These are phyloP conservation scores for Neonectria neomacrospora DNA, from an alignment of 2,329 filamentous ascomycete species.

Conservation along the genomic window DNA sequence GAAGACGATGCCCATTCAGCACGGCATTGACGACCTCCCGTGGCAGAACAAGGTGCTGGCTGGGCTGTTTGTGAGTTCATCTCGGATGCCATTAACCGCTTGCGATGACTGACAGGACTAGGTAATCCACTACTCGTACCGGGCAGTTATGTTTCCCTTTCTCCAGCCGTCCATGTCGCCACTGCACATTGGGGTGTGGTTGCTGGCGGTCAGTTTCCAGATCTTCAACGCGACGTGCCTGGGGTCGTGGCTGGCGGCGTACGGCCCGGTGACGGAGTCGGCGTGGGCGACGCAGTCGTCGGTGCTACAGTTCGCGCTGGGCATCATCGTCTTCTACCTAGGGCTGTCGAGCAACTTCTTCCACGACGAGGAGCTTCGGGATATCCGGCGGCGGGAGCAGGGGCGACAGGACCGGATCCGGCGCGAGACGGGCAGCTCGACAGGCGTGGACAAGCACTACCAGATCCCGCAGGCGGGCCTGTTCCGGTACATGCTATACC, in stretches of 20 bases:
- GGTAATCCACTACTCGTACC: conserved; percentile 90
- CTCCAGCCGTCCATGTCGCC: conserved; percentile 94
- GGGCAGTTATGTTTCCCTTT: conserved; percentile 83
- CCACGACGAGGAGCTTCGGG: conserved; percentile 89
- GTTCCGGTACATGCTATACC: conserved; percentile 85
- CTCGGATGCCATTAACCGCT: conserved; percentile 6
- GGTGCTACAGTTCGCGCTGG: conserved; percentile 65
- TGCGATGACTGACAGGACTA: conserved; percentile 46
- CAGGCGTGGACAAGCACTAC: conserved; percentile 77
- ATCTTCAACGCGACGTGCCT: conserved; percentile 81
- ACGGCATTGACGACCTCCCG: conserved; percentile 70
- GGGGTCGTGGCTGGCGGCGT: conserved; percentile 83
- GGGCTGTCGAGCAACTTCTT: conserved; percentile 85
- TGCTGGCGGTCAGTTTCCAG: conserved; percentile 77
- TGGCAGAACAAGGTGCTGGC: conserved; percentile 83
- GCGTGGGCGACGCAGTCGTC: conserved; percentile 59
- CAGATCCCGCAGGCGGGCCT: conserved; percentile 85
- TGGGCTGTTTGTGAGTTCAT: conserved; percentile 67
- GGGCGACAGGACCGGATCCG: conserved; percentile 59
- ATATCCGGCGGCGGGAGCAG: conserved; percentile 80
- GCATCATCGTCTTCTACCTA: conserved; percentile 79
- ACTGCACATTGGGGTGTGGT: conserved; percentile 77
- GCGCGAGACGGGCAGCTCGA: conserved; percentile 44
- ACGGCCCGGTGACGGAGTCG: conserved; percentile 72
- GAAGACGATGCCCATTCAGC: conserved; percentile 69